Conservation (phyloP, 257 asterid genomes). For the Nicotiana otophora region DNA sequence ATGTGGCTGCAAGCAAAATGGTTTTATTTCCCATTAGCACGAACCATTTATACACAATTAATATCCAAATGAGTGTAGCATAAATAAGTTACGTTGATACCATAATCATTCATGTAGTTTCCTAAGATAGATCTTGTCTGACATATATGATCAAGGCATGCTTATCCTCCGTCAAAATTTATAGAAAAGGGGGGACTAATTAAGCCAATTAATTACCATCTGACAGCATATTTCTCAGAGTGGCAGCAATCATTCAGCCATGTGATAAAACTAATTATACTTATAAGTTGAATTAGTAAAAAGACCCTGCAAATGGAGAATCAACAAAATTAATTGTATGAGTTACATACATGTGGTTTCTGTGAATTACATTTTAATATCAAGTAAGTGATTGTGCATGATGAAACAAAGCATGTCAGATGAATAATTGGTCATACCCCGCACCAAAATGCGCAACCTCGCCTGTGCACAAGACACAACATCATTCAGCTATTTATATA, state of each 20-base stretch:
- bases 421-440: slow-evolving; percentile 25
- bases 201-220: slow-evolving; percentile 28
- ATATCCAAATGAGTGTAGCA: background rate
- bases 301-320: slow-evolving; percentile 35
- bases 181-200: background rate
- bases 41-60: background rate
- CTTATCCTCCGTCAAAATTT: background rate
- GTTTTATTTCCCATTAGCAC: background rate
- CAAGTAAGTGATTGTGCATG: background rate
- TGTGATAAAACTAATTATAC: slow-evolving; percentile 49
- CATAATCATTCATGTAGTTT: background rate
- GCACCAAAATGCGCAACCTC: slow-evolving; percentile 53
- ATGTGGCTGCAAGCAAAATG: slow-evolving; percentile 34
- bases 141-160: background rate
- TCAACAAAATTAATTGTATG: background rate
- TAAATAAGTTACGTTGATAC: background rate
- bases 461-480: slow-evolving; percentile 26
- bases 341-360: background rate
- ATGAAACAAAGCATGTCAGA: background rate
- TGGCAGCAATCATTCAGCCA: slow-evolving; percentile 43
- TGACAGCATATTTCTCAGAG: slow-evolving; percentile 35
- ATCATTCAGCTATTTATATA: background rate
- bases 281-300: slow-evolving; percentile 41
- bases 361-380: background rate
- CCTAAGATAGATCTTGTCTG: background rate